Evolutionary conservation across 768 basidiomycete species (phyloP).

Genomic region (Pleurotus citrinopileatus): DNA sequence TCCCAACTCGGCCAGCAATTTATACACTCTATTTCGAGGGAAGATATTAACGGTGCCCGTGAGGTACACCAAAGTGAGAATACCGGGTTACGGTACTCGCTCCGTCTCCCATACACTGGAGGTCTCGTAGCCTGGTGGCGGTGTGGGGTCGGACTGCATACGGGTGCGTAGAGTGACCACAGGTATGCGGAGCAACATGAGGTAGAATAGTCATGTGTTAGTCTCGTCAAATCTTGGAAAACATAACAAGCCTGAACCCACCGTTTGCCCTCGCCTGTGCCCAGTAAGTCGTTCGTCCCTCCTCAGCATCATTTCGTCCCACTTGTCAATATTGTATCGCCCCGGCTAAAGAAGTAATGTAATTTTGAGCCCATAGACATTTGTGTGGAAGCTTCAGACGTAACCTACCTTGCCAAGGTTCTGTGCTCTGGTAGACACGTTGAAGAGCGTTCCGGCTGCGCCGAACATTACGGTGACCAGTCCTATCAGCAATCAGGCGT

Average conservation of each 20-base stretch:
- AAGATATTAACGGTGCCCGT: too few species aligned
- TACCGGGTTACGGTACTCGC: conserved; percentile 39
- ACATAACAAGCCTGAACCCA: conserved; percentile 37
- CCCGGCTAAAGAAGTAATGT: conserved; percentile 51
- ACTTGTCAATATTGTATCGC: conserved; percentile 81
- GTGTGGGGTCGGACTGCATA: conserved; percentile 67
- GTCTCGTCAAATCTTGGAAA: conserved; percentile 1
- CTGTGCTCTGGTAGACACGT: conserved; percentile 71
- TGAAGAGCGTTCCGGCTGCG: conserved; percentile 84
- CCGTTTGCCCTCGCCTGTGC: conserved; percentile 80
- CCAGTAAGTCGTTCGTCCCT: conserved; percentile 88
- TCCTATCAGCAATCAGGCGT: too few species aligned
- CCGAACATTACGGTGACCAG: conserved; percentile 88
- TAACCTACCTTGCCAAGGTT: conserved; percentile 83
- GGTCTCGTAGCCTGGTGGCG: conserved; percentile 69
- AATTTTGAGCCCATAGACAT: neutral
- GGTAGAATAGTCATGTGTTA: neutral
- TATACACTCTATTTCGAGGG: conserved; percentile 1
- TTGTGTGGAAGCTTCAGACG: neutral
- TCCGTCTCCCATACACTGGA: conserved; percentile 76
- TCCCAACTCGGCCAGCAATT: neutral
- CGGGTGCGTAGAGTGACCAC: neutral
- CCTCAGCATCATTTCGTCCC: conserved; percentile 97
- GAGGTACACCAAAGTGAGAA: too few species aligned
- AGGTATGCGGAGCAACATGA: neutral